phyloP scores from a whole-genome alignment of 257 asterid genomes.

The Solanum ahanhuiri region DNA sequence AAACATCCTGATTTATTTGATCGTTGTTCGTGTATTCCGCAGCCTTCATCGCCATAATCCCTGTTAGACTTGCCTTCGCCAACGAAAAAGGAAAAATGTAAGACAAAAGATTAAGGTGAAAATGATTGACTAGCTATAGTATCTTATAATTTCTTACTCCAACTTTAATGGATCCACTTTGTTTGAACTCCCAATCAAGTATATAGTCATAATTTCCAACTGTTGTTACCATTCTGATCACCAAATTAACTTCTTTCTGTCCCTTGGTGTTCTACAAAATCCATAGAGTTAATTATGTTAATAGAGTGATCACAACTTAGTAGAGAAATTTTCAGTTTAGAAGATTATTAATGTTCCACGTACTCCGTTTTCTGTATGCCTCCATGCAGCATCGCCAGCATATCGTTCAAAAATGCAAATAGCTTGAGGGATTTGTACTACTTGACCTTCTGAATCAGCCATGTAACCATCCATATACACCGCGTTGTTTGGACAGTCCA shows the following conservation, averaged over 20 bases:
- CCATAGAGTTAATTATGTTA: background rate
- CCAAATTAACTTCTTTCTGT: slow-evolving; percentile 37
- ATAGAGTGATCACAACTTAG: background rate
- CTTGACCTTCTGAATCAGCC: slow-evolving; percentile 46
- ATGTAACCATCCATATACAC: slow-evolving; percentile 46
- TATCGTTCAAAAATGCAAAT: slow-evolving; percentile 51
- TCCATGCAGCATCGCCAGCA: slow-evolving; percentile 54
- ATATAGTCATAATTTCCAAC: slow-evolving; percentile 64
- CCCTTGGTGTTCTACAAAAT: slow-evolving; percentile 40
- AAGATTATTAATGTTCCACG: background rate
- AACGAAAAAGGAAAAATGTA: background rate
- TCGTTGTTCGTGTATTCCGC: slow-evolving; percentile 15
- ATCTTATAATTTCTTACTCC: slow-evolving; percentile 29
- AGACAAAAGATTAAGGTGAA: background rate
- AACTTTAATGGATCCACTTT: slow-evolving; percentile 55
- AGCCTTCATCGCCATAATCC: slow-evolving; percentile 47
- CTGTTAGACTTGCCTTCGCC: slow-evolving; percentile 45
- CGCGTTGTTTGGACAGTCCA: slow-evolving; percentile 52
- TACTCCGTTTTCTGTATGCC: slow-evolving; percentile 44
- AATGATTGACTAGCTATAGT: background rate
- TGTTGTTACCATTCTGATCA: slow-evolving; percentile 66
- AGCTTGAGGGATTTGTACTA: slow-evolving; percentile 22
- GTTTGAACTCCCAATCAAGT: slow-evolving; percentile 79
- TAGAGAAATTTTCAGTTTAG: background rate
- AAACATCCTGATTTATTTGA: slow-evolving; percentile 14